Conservation (phyloP, 768 basidiomycete species). For the Filobasidium floriforme region DNA sequence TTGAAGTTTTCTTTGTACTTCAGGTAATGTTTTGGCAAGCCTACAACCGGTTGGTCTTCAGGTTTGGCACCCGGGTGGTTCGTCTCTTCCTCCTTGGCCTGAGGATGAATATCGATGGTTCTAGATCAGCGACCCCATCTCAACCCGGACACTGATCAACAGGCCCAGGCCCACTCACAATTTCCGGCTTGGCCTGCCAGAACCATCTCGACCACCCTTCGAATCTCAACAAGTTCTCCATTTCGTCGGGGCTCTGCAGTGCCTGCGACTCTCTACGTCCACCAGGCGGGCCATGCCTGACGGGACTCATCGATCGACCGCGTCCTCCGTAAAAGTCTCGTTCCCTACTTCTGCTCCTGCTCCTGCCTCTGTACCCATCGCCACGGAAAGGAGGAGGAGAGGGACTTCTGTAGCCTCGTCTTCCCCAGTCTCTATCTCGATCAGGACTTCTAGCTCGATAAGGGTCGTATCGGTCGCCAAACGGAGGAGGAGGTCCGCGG, state of each 20-base stretch:
- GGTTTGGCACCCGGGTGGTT: not conserved
- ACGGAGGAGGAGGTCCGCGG: not conserved
- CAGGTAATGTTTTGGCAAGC: constrained; percentile 59
- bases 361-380: not conserved
- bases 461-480: not conserved
- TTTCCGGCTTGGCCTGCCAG: not conserved
- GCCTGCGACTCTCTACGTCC: no score
- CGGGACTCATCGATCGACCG: no score
- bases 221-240: not conserved
- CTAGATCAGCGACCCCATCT: no score
- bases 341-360: not conserved
- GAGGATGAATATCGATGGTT: not conserved
- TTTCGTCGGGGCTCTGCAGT: not conserved
- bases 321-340: no score
- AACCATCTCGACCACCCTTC: not conserved
- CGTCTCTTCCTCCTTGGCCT: constrained; percentile 7
- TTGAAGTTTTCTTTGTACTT: constrained; percentile 89
- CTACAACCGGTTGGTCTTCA: constrained; percentile 8
- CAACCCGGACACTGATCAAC: no score
- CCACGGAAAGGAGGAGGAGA: not conserved
- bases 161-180: not conserved
- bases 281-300: no score
- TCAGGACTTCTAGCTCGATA: constrained; percentile 6
- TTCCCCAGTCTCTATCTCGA: not conserved
- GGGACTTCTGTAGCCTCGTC: not conserved